These are phyloP conservation scores for Tillandsia fasciculata DNA, from an alignment of 176 grass and related monocot genomes.

Conservation along the genomic window DNA sequence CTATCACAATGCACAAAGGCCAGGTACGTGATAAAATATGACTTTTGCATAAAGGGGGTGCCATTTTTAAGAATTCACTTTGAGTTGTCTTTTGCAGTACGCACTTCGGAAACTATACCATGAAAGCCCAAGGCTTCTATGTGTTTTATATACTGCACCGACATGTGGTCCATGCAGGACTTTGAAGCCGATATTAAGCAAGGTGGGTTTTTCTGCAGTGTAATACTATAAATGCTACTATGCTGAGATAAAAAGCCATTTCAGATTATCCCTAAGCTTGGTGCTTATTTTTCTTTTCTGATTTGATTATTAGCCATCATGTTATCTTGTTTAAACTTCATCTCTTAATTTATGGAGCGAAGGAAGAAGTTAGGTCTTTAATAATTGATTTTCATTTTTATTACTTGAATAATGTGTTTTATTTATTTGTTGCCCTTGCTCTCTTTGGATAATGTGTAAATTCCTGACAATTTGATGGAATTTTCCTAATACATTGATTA, in stretches of 20 bases:
- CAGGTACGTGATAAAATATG: constrained; percentile 43
- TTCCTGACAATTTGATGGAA: too few species aligned
- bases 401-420: too few species aligned
- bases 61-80: background rate
- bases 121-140: constrained; percentile 76
- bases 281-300: constrained; percentile 9
- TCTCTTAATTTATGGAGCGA: too few species aligned
- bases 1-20: constrained; percentile 73
- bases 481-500: too few species aligned
- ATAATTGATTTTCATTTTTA: too few species aligned
- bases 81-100: constrained; percentile 54
- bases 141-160: constrained; percentile 90
- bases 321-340: too few species aligned
- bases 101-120: constrained; percentile 91
- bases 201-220: constrained; percentile 37
- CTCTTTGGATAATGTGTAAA: background rate
- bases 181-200: constrained; percentile 92
- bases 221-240: background rate
- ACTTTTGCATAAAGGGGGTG: background rate
- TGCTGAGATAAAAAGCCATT: background rate
- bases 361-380: too few species aligned
- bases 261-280: background rate
- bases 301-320: constrained; percentile 1
- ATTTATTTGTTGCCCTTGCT: background rate
- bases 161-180: constrained; percentile 99